Conservation (phyloP, 2,329 filamentous ascomycete genomes). For the Cladophialophora immunda region DNA sequence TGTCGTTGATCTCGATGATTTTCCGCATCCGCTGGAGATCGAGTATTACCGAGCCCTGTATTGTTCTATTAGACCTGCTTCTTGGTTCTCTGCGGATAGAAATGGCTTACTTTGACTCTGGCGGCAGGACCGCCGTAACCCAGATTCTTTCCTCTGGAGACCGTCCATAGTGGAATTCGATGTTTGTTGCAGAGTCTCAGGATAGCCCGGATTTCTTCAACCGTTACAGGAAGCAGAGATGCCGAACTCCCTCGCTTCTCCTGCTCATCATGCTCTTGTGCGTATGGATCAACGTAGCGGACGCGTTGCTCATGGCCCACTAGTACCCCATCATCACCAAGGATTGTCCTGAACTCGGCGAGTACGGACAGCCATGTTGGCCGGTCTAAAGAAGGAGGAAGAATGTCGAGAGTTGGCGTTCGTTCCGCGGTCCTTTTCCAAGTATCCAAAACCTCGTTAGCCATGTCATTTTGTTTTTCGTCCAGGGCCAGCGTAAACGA, state of each 20-base stretch:
- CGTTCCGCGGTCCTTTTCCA: neutral
- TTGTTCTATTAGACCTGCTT: neutral
- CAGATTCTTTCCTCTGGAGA: conserved; percentile 6
- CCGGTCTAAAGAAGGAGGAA: neutral
- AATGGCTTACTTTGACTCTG: conserved; percentile 38
- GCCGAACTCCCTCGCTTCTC: neutral
- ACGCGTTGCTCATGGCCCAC: neutral
- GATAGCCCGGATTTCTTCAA: neutral
- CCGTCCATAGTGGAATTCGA: neutral
- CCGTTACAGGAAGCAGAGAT: neutral
- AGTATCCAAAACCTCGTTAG: neutral
- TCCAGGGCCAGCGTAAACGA: neutral
- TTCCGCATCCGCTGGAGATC: conserved; percentile 51
- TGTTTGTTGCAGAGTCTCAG: neutral
- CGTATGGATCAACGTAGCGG: neutral
- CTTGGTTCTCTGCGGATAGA: neutral
- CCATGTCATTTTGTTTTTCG: neutral
- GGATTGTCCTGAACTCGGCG: neutral
- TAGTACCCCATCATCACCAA: neutral
- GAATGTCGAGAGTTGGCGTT: neutral
- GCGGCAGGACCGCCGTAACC: conserved; percentile 57
- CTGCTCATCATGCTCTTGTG: neutral
- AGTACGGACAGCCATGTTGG: neutral
- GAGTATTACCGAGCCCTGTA: conserved; percentile 51
- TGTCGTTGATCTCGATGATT: conserved; percentile 46